These are phyloP conservation scores for Lipomyces sp. DNA, from an alignment of 805 yeast species.

Conservation along the genomic window DNA sequence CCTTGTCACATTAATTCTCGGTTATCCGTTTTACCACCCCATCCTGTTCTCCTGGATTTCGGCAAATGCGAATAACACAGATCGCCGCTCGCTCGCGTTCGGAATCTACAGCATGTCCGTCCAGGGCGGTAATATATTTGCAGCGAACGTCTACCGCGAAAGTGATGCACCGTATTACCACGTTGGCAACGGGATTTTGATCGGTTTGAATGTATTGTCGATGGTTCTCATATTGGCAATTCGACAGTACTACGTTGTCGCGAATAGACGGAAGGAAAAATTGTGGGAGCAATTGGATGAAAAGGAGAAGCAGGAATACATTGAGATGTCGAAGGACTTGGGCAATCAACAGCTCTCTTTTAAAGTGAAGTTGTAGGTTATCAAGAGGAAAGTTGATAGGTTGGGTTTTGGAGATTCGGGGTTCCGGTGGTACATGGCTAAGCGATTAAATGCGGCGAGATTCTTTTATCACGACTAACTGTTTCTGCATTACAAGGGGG, in stretches of 20 bases:
- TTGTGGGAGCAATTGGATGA: slow-evolving; percentile 57
- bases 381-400: neutral
- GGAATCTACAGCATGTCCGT: slow-evolving; percentile 68
- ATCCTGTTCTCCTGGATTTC: slow-evolving; percentile 65
- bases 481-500: too few species aligned
- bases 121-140: slow-evolving; percentile 61
- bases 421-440: too few species aligned
- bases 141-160: slow-evolving; percentile 60
- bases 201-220: slow-evolving; percentile 38
- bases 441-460: too few species aligned
- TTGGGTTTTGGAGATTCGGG: too few species aligned
- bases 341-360: slow-evolving; percentile 66
- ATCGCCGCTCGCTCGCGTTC: slow-evolving; percentile 65
- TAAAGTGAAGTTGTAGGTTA: slow-evolving; percentile 25
- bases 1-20: slow-evolving; percentile 45
- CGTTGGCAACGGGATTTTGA: slow-evolving; percentile 56
- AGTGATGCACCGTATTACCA: slow-evolving; percentile 65
- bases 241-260: slow-evolving; percentile 44
- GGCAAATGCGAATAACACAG: slow-evolving; percentile 62
- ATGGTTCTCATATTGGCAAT: slow-evolving; percentile 37
- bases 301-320: slow-evolving; percentile 57
- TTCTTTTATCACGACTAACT: too few species aligned
- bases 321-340: slow-evolving; percentile 51
- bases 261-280: slow-evolving; percentile 47
- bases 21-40: slow-evolving; percentile 58